phyloP scores from a whole-genome alignment of 805 yeast genomes.

The Myxozyma vanderwaltii region DNA sequence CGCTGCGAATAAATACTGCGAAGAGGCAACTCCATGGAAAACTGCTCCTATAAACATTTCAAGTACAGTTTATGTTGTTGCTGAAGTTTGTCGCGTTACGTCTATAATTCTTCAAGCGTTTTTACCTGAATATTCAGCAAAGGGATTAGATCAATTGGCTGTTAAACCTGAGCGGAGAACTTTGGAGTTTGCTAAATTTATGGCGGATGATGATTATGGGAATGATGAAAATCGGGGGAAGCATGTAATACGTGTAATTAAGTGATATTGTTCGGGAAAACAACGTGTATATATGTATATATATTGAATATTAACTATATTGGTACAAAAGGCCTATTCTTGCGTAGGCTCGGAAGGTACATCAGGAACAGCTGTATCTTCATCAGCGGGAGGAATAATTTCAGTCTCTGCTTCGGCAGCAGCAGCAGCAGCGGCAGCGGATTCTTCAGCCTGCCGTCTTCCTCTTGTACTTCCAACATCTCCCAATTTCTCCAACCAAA shows the following conservation, averaged over 20 bases:
- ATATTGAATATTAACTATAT: neutral
- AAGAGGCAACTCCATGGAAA: constrained; percentile 75
- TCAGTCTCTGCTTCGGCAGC: constrained; percentile 25
- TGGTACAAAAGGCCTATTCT: neutral
- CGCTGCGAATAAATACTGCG: constrained; percentile 65
- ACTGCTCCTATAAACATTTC: neutral
- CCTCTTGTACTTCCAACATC: constrained; percentile 32
- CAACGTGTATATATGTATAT: constrained; percentile 2
- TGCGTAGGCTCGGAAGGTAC: constrained; percentile 30
- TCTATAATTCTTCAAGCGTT: constrained; percentile 72
- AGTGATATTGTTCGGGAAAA: neutral
- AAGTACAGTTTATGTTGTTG: constrained; percentile 57
- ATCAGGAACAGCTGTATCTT: constrained; percentile 6
- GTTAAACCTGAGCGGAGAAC: constrained; percentile 52
- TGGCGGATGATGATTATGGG: constrained; percentile 67
- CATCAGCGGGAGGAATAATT: constrained; percentile 13
- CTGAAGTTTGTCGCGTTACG: constrained; percentile 69
- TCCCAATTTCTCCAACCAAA: constrained; percentile 75
- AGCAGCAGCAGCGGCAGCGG: constrained; percentile 2
- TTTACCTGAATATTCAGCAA: constrained; percentile 63
- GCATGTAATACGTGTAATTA: constrained; percentile 11
- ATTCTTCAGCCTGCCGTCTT: constrained; percentile 16
- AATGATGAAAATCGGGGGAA: constrained; percentile 47
- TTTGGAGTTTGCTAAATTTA: constrained; percentile 52
- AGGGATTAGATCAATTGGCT: constrained; percentile 62